Conservation (phyloP, 352 stramenopile genomes). For the Discostella stelligera region DNA sequence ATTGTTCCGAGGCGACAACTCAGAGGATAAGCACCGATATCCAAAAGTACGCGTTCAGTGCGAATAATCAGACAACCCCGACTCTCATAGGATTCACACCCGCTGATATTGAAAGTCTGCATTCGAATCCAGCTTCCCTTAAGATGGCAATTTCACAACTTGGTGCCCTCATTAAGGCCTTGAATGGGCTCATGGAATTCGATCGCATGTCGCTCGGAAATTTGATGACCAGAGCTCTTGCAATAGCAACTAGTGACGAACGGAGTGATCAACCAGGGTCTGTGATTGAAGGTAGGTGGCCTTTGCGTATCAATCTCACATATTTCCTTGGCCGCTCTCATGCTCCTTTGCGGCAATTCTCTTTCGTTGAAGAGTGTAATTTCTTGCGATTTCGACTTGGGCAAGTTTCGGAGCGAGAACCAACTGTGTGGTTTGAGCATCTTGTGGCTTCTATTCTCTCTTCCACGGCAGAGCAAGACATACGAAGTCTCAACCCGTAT, state of each 20-base stretch:
- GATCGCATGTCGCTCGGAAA: slow-evolving; percentile 84
- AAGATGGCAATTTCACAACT: slow-evolving; percentile 74
- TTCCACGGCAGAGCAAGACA: slow-evolving; percentile 80
- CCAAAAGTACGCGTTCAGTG: slow-evolving; percentile 80
- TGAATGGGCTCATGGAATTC: slow-evolving; percentile 83
- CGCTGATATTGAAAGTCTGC: slow-evolving; percentile 74
- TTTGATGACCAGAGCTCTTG: slow-evolving; percentile 80
- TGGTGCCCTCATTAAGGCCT: slow-evolving; percentile 75
- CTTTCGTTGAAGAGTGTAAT: slow-evolving; percentile 66
- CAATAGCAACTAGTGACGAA: slow-evolving; percentile 83
- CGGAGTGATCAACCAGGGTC: slow-evolving; percentile 70
- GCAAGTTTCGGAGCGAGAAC: slow-evolving; percentile 82
- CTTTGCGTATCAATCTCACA: background rate
- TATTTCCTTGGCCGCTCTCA: slow-evolving; percentile 15
- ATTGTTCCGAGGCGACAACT: slow-evolving; percentile 91
- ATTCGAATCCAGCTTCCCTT: slow-evolving; percentile 66
- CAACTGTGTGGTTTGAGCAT: slow-evolving; percentile 83
- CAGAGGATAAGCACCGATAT: slow-evolving; percentile 91
- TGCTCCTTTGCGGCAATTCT: slow-evolving; percentile 34
- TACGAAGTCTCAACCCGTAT: slow-evolving; percentile 85
- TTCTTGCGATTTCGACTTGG: slow-evolving; percentile 82
- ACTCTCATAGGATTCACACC: slow-evolving; percentile 82
- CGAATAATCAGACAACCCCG: slow-evolving; percentile 78
- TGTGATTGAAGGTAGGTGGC: slow-evolving; percentile 27
- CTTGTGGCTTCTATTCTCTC: slow-evolving; percentile 84